These are phyloP conservation scores for Fusarium acutatum DNA, from an alignment of 2,329 filamentous ascomycete species.

Conservation along the genomic window DNA sequence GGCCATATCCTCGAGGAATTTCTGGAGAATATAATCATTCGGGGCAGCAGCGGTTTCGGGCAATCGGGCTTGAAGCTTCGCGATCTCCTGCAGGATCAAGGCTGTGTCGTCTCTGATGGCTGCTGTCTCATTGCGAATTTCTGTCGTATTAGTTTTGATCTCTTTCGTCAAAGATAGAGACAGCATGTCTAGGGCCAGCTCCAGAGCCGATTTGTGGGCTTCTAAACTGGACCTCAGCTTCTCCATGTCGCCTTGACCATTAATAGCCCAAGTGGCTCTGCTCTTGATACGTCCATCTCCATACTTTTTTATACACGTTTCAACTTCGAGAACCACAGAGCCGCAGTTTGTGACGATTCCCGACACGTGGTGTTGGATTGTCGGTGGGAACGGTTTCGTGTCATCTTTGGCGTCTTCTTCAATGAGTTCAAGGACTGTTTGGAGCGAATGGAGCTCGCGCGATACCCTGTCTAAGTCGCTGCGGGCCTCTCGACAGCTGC, in stretches of 20 bases:
- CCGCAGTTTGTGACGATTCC: slow-evolving; percentile 1
- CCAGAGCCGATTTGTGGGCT: slow-evolving; percentile 16
- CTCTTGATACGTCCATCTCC: neutral
- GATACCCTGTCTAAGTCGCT: slow-evolving; percentile 21
- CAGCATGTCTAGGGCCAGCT: slow-evolving; percentile 9
- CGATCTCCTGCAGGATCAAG: slow-evolving; percentile 12
- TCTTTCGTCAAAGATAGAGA: neutral
- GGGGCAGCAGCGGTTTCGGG: neutral
- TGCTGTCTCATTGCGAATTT: neutral
- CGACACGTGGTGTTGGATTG: neutral
- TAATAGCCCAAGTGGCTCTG: neutral
- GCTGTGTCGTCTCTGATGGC: slow-evolving; percentile 3
- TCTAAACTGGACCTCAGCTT: slow-evolving; percentile 11
- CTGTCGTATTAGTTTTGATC: neutral
- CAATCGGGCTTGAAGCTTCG: neutral
- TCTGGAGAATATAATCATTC: slow-evolving; percentile 6
- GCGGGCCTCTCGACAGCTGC: slow-evolving; percentile 21
- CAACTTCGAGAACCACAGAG: neutral
- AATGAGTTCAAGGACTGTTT: slow-evolving; percentile 21
- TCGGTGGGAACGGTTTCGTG: neutral
- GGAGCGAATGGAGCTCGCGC: slow-evolving; percentile 19
- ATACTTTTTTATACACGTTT: slow-evolving; percentile 6
- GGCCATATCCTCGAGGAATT: slow-evolving; percentile 15
- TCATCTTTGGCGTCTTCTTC: slow-evolving; percentile 10
- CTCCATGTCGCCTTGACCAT: slow-evolving; percentile 14